Evolutionary conservation across 192 early-diverging fungal species (phyloP).

Genomic region (Phycomyces nitens): DNA sequence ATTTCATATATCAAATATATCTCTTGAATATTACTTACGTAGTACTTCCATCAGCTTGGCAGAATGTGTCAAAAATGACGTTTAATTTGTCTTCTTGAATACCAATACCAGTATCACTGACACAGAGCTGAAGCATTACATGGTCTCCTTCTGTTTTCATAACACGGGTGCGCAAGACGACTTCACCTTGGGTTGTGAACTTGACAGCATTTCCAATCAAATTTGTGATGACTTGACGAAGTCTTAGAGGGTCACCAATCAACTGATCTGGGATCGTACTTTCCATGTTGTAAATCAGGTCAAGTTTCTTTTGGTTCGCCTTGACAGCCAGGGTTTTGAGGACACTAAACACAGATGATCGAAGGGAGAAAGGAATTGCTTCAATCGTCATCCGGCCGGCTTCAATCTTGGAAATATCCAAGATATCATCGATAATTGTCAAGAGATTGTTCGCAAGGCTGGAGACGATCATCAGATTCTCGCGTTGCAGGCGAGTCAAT

Average conservation of each 20-base stretch:
- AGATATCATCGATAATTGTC: constrained; percentile 49
- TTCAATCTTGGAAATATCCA: constrained; percentile 76
- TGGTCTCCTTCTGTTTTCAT: constrained; percentile 22
- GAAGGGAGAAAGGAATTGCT: constrained; percentile 55
- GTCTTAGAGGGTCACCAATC: constrained; percentile 62
- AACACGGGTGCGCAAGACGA: constrained; percentile 15
- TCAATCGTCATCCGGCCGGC: constrained; percentile 72
- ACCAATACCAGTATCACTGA: constrained; percentile 85
- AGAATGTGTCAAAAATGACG: constrained; percentile 78
- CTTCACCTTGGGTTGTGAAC: constrained; percentile 45
- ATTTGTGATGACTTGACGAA: constrained; percentile 72
- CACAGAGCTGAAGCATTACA: constrained; percentile 61
- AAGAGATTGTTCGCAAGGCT: constrained; percentile 41
- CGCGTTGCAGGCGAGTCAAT: constrained; percentile 65
- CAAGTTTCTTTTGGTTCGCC: constrained; percentile 58
- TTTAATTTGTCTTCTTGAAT: constrained; percentile 73
- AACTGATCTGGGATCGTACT: constrained; percentile 53
- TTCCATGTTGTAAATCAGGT: constrained; percentile 59
- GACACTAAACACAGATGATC: constrained; percentile 51
- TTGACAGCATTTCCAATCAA: constrained; percentile 74
- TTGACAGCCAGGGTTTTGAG: constrained; percentile 63
- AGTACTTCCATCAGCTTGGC: constrained; percentile 79
- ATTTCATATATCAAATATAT: not conserved
- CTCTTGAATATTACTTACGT: constrained; percentile 34
- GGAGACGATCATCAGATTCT: constrained; percentile 46